Base-by-base conservation (phyloP, 176 grass and related monocot genomes). In the Aegilops tauschii region DNA sequence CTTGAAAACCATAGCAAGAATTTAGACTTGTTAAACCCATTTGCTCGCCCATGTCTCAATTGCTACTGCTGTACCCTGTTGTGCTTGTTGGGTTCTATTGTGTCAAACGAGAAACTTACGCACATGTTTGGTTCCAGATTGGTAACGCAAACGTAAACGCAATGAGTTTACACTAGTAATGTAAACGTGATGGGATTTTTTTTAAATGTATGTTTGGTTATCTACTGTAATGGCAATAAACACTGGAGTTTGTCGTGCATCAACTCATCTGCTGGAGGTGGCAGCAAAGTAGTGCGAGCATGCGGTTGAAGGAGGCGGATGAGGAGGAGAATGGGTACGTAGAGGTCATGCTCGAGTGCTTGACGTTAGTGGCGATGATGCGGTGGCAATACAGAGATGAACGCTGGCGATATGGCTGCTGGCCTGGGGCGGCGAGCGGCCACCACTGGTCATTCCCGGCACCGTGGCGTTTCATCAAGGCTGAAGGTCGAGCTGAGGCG, bases 231-330 rank as follows among this genome's bases (percentile, higher is more conserved):
- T 5, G 1, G 5, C 50, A 18, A 54, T 18, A 54, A 54, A 54
- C 18, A 54, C 16, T 2, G 16, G 50, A 18, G 50, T 54, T 54
- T 54, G 50, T 4, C 31, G 31, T 31, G 30, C 12, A 25, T 25
- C 23, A 52, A 52, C 49, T 52, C 13, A 52, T 52, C 50, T 54
- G 16, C 16, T 54, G 50, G 50, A 54, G 16, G 50, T 54, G 50
- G 16, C 16, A 54, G 50, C 2, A 5, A 17, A 54, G 50, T 18
- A 90, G 76, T 69, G 75, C n/a, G 1, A 88, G 47, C 76, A 83
- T 91, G 75, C 62, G 93, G 82, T 93, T 96, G 80, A 91, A 92
- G 85, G 94, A 92, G 85, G 94, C 90, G 47, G 12, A 49, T 49
- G 47, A 49, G 47, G 4, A 52, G 20, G 91, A 91, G 61, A 89